Percentiles rank a stretch among this genome's conserved stretches.
Evolutionary conservation across 1,139 yeast species (phyloP).

Genomic region (Blastobotrys petasosporus): DNA sequence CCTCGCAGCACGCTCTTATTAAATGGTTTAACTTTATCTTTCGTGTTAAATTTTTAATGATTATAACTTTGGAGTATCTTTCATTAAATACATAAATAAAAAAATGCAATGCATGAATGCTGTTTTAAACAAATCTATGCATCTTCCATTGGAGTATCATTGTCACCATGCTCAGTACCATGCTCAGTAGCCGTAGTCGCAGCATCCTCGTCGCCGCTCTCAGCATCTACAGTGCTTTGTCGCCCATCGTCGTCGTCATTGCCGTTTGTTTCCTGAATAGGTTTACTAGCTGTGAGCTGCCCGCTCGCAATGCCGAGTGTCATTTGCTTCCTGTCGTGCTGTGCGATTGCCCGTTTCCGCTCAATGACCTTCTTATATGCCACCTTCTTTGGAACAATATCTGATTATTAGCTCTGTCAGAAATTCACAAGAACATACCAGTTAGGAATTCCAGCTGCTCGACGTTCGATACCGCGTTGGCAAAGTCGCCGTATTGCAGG

Average conservation of each 20-base stretch:
- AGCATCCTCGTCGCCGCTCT: not conserved
- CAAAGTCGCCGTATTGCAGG: conserved; percentile 66
- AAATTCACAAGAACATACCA: not conserved
- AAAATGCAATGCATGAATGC: no score
- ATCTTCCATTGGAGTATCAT: not conserved
- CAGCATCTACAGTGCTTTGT: not conserved
- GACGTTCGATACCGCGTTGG: conserved; percentile 59
- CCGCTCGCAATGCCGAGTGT: conserved; percentile 3
- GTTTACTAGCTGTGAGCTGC: not conserved
- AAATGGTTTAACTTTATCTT: no score
- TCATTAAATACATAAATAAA: no score
- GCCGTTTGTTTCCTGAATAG: not conserved
- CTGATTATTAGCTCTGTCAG: conserved; percentile 4
- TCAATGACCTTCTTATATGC: conserved; percentile 12
- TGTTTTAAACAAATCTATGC: not conserved
- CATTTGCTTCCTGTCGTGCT: conserved; percentile 6
- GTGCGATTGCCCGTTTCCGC: not conserved
- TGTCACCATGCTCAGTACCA: not conserved
- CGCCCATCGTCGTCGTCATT: not conserved
- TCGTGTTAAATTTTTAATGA: no score
- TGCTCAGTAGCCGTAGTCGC: not conserved
- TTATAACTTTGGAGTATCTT: no score
- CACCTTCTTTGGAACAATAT: conserved; percentile 16
- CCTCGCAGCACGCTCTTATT: no score
- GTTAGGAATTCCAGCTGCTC: conserved; percentile 65